Conservation (phyloP, 257 asterid species). For the Catharanthus roseus region DNA sequence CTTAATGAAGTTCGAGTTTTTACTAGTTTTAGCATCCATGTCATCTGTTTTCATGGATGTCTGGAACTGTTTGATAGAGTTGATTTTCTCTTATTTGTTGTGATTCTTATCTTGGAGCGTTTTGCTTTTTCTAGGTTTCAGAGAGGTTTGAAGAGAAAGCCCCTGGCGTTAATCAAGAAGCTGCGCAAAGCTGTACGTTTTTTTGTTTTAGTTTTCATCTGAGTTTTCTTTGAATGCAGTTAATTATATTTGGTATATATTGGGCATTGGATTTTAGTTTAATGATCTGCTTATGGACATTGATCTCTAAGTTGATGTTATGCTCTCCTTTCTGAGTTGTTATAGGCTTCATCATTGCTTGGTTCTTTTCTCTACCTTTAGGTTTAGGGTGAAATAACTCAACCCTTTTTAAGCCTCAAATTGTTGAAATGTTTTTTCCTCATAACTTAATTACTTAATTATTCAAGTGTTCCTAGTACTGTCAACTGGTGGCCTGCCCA, state of each 20-base stretch:
- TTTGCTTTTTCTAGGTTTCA: conserved; percentile 39
- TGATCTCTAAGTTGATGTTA: neutral
- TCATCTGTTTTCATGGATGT: neutral
- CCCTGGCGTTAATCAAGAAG: conserved; percentile 80
- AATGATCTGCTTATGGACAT: neutral
- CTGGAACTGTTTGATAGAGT: neutral
- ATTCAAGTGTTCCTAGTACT: neutral
- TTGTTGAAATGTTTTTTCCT: neutral
- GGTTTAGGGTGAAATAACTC: neutral
- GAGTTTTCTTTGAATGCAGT: neutral
- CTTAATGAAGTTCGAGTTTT: no score
- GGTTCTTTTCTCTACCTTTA: no score
- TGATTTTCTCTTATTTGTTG: neutral
- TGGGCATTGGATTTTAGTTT: neutral
- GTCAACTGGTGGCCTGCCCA: no score
- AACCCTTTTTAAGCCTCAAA: neutral
- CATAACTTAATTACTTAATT: no score
- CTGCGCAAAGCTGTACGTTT: conserved; percentile 61
- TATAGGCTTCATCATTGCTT: neutral
- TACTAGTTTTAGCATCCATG: neutral
- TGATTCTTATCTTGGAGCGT: neutral
- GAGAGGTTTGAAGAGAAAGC: conserved; percentile 86
- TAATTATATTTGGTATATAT: neutral
- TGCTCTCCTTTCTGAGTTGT: neutral
- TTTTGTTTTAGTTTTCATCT: neutral